These are phyloP conservation scores for Torulaspora gathmanii DNA, from an alignment of 805 yeast species.

Conservation along the genomic window DNA sequence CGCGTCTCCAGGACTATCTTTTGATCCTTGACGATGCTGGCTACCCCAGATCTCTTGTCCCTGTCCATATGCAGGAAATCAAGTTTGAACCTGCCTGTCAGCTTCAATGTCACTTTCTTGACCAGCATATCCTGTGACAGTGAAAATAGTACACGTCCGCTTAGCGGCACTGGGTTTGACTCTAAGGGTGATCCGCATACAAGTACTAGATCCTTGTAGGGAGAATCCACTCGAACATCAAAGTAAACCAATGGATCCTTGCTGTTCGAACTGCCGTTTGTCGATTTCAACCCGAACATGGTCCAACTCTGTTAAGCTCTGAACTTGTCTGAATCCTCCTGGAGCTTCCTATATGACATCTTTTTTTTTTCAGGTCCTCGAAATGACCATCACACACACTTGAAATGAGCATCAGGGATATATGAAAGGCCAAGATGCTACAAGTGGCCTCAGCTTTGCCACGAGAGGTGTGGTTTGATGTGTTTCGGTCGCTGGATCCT, in stretches of 20 bases:
- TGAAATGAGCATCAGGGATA: neutral
- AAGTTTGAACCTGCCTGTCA: constrained; percentile 60
- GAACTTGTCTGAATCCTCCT: neutral
- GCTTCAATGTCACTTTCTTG: constrained; percentile 53
- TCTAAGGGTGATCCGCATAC: constrained; percentile 72
- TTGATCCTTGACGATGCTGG: constrained; percentile 46
- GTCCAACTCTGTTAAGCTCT: neutral
- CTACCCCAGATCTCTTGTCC: constrained; percentile 35
- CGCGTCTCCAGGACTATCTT: constrained; percentile 60
- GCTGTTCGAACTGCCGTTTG: constrained; percentile 1
- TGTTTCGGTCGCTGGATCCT: constrained; percentile 9
- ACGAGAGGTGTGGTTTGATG: constrained; percentile 19
- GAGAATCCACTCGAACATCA: constrained; percentile 36
- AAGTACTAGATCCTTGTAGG: constrained; percentile 58
- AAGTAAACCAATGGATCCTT: constrained; percentile 24
- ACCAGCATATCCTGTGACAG: constrained; percentile 64
- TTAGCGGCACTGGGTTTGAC: constrained; percentile 66
- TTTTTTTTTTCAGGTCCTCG: neutral
- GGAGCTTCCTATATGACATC: neutral
- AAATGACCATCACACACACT: neutral
- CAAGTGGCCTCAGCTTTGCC: constrained; percentile 7
- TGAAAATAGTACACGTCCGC: constrained; percentile 70
- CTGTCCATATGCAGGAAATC: constrained; percentile 47
- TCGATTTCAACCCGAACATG: constrained; percentile 9
- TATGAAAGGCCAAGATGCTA: neutral